Evolutionary conservation across 208 protist genomes (phyloP).

Genomic region (Trypanosoma congolense): DNA sequence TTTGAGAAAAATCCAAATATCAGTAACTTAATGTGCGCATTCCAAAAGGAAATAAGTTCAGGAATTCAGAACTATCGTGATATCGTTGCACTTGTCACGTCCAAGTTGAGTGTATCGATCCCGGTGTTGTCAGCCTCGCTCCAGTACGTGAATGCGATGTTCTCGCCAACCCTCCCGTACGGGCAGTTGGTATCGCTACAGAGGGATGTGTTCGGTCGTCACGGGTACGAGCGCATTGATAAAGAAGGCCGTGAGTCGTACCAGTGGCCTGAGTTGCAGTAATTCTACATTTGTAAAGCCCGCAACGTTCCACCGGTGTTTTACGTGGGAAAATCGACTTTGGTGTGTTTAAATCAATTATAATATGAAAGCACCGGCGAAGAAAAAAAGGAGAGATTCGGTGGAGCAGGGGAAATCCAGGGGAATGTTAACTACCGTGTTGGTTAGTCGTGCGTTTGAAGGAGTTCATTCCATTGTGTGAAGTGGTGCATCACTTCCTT

Average conservation of each 20-base stretch:
- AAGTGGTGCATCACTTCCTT: no score
- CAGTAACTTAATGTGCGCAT: slow-evolving; percentile 82
- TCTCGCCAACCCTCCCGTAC: slow-evolving; percentile 65
- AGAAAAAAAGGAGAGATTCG: no score
- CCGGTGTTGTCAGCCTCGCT: slow-evolving; percentile 77
- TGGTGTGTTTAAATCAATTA: no score
- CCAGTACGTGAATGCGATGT: slow-evolving; percentile 85
- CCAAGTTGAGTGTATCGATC: slow-evolving; percentile 48
- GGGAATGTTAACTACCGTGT: no score
- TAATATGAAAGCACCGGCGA: no score
- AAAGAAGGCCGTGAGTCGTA: slow-evolving; percentile 75
- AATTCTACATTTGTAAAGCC: no score
- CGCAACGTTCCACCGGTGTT: no score
- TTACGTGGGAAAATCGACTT: no score
- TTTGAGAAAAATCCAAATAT: slow-evolving; percentile 85
- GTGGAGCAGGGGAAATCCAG: no score
- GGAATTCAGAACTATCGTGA: slow-evolving; percentile 66
- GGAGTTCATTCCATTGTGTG: no score
- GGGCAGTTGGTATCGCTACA: slow-evolving; percentile 90
- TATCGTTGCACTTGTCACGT: slow-evolving; percentile 50
- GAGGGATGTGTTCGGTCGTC: slow-evolving; percentile 87
- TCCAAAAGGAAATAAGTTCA: slow-evolving; percentile 70
- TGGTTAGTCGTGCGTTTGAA: no score
- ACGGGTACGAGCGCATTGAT: slow-evolving; percentile 87
- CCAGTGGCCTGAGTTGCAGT: slow-evolving; percentile 83